Base-by-base conservation (phyloP, 495 filamentous ascomycete species). In the Gamarada debralockiae region DNA sequence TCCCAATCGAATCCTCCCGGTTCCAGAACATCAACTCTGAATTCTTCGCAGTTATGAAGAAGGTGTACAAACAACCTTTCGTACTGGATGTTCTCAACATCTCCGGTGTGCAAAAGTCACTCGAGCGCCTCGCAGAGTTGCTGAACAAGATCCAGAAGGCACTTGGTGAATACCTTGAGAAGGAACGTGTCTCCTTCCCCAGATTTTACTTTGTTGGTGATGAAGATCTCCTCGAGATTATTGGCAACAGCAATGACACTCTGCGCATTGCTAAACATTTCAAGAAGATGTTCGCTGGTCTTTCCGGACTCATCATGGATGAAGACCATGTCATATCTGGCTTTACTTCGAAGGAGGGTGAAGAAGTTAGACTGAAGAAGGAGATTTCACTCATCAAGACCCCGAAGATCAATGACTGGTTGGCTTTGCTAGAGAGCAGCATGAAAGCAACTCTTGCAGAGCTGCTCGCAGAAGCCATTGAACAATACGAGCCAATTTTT, bases 101-200 rank as follows among this genome's bases (percentile, higher is more conserved):
- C 42, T 86, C 89, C 21, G 92, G 90, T 20, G 89, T 97, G 2
- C 93, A 97, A 63, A 96, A 96, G 64, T 95, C 90, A 10, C 66
- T 99, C 21, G 93, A 99, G 71, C 85, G 93, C 57, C 76, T 99
- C 42, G 91, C 92, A 3, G 93, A 97, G 63, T 70, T 97, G 34
- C 82, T 99, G 50, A 95, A 96, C 80, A 99, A 97, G 73, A 99
- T 99, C 48, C 95, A 99, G 62, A 99, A 99, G 70, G 93, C 93
- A 3, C 82, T 99, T 13, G 93, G 93, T 64, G 93, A 99, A 73
- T 99, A 99, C 60, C 83, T 99, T 42, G 93, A 99, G 70, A 90
- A 92, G 51, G 93, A 99, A 73, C 81, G 93, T 63, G 84, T 96
- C 3, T 93, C 93, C 2, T 99, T 99, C 73, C 93, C 93, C 42